Base-by-base conservation (phyloP, 768 basidiomycete genomes). In the Russula compacta region DNA sequence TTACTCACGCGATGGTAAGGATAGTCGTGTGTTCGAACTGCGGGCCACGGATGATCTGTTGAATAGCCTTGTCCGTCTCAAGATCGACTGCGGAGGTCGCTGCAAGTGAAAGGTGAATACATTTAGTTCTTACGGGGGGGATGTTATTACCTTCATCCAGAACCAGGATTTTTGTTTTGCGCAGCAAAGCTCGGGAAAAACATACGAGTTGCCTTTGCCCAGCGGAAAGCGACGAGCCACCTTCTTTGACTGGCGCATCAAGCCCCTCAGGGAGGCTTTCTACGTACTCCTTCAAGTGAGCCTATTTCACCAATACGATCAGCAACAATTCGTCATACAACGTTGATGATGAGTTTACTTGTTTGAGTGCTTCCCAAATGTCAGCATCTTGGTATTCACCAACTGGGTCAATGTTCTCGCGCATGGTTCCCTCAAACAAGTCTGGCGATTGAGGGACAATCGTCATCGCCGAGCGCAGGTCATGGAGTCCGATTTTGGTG, bases 51-150 rank as follows among this genome's bases (percentile, higher is more conserved):
- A 95, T 88, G 64, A 93, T 92, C 11, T 85, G 84, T 75, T 97
- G 93, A 64, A 95, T 89, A 33, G 87, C 87, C 59, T 81, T 81
- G 70, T 95, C 93, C 9, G 92, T 95, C 69, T 95, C 91, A 38
- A 94, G 75, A 71, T 95, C 93, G 53, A 95, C 91, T 19, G 92
- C 91, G 40, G 86, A 90, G 6, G 92, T 95, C 3, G 92, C 89
- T 88, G 61, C 14, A 39, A 10, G 10, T 7, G 54, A 52, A 32
- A 40, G 4, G 57, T 64, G 46, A 58, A 67, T 42, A 33, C 11
- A 50, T 48, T 12, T 52, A 56, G 10, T 48, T 60, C 38, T 36
- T 52, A 44, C 24, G 29, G 48, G 49, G 33, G 40, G 52, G 17
- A 5, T 14, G 66, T 67, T 65, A 29, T 29, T 67, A 83, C 87